Evolutionary conservation across 495 filamentous ascomycete genomes (phyloP), one percentile per base, ranked within the genome.

Genomic region (Mytilinidion resinicola): DNA sequence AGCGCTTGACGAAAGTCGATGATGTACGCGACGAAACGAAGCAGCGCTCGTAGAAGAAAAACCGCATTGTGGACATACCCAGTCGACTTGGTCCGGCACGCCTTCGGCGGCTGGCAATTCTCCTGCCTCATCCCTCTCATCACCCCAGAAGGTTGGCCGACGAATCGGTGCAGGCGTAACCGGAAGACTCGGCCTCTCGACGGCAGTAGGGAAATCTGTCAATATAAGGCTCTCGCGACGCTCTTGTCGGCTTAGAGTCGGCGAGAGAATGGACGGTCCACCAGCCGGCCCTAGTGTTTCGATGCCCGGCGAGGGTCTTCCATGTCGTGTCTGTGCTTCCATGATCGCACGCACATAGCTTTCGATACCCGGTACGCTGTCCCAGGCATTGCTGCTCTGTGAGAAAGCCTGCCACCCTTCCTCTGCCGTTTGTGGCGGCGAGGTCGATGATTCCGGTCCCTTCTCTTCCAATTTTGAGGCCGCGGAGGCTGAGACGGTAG

Each of bases 181-280:
- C 15, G 91, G 90, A n/a, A 96, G 78, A 64, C 87, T 91, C 42
- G 91, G 91, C 15, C 91, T 80, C 70, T 96, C 91, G 58, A 81
- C 71, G 69, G 86, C 88, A 61, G 80, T 86, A 3, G 91, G 91
- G 73, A 96, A 96, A 73, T 95, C 89, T 25, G 89, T 95, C 20
- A 95, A 72, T 60, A 76, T 85, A 56, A 82, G 79, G 67, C 80
- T 82, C 53, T 77, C 76, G 36, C 77, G 69, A 55, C 75, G 73
- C 39, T 70, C 69, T 57, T 58, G 51, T 33, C 56, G 56, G 25
- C 20, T 48, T 15, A 51, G 21, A 9, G 56, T 11, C 6, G 65
- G 64, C 9, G 62, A 66, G 9, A 61, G 25, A 9, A 66, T 50
- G 2, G 25, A 2, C 6, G 25, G 6, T 53, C 63, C 56, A 55